A percentile compares a stretch with the other conserved stretches of the same genome.
These are phyloP conservation scores for Sarocladiaceae sp. DNA, from an alignment of 2,329 filamentous ascomycete genomes.

Conservation along the genomic window DNA sequence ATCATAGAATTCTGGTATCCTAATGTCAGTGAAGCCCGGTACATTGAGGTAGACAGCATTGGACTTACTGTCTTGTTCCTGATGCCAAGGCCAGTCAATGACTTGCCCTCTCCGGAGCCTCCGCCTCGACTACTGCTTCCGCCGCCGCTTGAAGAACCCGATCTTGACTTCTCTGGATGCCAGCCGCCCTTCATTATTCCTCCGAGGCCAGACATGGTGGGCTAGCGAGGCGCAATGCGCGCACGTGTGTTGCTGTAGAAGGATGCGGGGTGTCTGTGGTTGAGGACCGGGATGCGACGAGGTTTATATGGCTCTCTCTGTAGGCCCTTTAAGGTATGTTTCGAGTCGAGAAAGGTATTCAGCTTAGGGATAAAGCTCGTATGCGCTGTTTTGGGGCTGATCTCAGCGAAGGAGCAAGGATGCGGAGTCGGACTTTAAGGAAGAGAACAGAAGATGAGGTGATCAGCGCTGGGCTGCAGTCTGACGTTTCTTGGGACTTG, in stretches of 20 bases:
- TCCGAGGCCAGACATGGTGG: conserved; percentile 6
- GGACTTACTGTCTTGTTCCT: conserved; percentile 43
- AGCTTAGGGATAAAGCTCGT: no score
- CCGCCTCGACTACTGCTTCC: no score
- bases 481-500: no score
- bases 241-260: background rate
- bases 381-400: no score
- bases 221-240: conserved; percentile 4
- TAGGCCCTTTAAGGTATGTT: no score
- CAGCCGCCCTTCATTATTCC: conserved; percentile 45
- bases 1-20: conserved; percentile 40
- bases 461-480: no score
- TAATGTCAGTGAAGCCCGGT: conserved; percentile 3
- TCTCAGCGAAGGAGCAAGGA: no score
- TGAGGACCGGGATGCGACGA: no score
- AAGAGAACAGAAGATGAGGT: no score
- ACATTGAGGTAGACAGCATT: background rate
- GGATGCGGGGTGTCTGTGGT: background rate
- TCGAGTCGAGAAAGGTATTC: no score
- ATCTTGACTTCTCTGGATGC: conserved; percentile 41
- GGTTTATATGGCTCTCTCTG: no score
- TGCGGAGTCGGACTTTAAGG: no score
- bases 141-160: background rate
- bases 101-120: conserved; percentile 12
- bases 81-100: conserved; percentile 25